Conservation (phyloP, 306 rosid genomes). For the Hippophae rhamnoides region DNA sequence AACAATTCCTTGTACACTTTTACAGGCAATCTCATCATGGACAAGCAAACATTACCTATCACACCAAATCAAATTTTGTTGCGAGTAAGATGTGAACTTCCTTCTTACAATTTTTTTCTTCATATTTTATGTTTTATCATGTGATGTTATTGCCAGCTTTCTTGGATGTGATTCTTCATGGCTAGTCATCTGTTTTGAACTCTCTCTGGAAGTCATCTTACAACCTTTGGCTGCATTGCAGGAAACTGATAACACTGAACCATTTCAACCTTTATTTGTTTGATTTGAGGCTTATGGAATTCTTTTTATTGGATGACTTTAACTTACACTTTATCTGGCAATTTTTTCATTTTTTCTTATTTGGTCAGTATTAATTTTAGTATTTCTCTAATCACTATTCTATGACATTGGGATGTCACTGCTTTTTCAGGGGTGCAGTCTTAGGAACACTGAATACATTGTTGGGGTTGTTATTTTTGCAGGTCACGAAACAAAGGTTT, state of each 20-base stretch:
- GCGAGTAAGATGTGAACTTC: constrained; percentile 49
- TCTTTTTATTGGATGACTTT: too few species aligned
- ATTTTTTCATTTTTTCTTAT: background rate
- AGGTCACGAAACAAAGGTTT: constrained; percentile 95
- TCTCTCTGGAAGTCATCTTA: too few species aligned
- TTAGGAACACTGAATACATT: constrained; percentile 86
- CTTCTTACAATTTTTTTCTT: constrained; percentile 12
- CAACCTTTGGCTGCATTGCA: too few species aligned
- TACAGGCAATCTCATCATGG: constrained; percentile 71
- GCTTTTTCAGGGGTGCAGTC: constrained; percentile 92
- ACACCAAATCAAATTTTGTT: constrained; percentile 72
- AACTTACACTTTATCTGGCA: too few species aligned
- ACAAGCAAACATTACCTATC: constrained; percentile 77
- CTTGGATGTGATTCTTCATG: background rate
- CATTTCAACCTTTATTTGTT: too few species aligned
- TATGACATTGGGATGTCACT: constrained; percentile 6
- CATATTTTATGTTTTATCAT: constrained; percentile 13
- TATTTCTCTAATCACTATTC: background rate
- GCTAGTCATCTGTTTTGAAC: too few species aligned
- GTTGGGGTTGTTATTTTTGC: constrained; percentile 88
- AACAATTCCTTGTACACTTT: constrained; percentile 92
- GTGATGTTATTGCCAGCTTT: constrained; percentile 7
- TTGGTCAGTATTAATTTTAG: constrained; percentile 11
- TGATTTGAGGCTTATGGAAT: too few species aligned
- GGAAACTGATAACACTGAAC: too few species aligned